phyloP scores from a whole-genome alignment of 1,139 yeast genomes.

The Schwanniomyces etchellsii region DNA sequence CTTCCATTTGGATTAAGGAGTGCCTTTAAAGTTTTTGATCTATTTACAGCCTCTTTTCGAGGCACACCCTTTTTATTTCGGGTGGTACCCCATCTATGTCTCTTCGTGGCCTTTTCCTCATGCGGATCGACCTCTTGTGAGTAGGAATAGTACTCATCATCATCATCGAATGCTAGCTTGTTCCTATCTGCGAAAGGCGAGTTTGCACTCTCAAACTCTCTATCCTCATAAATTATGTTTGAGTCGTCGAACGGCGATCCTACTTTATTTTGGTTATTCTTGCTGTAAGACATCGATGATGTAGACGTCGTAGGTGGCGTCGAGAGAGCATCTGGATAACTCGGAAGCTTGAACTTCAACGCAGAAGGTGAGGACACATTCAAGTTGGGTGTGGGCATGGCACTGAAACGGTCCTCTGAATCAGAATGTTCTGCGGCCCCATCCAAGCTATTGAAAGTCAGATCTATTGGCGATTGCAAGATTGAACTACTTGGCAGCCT shows the following conservation, averaged over 20 bases:
- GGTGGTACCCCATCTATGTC: conserved; percentile 90
- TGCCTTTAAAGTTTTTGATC: conserved; percentile 42
- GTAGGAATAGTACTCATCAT: conserved; percentile 3
- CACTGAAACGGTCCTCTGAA: conserved; percentile 9
- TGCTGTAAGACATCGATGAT: neutral
- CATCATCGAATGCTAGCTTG: conserved; percentile 6
- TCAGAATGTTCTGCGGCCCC: conserved; percentile 7
- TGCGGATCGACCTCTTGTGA: conserved; percentile 5
- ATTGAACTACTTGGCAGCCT: conserved; percentile 8
- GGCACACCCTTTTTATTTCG: conserved; percentile 74
- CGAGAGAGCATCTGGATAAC: conserved; percentile 5
- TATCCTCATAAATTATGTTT: conserved; percentile 17
- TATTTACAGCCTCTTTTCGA: conserved; percentile 32
- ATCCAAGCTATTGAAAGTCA: neutral
- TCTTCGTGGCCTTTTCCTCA: conserved; percentile 43
- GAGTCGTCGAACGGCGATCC: conserved; percentile 20
- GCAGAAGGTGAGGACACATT: conserved; percentile 15
- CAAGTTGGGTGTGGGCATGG: conserved; percentile 25
- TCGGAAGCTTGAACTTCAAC: conserved; percentile 18
- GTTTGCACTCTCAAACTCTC: conserved; percentile 15
- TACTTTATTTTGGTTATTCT: conserved; percentile 3
- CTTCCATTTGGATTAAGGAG: conserved; percentile 15
- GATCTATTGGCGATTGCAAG: conserved; percentile 2
- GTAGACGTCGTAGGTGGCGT: conserved; percentile 7
- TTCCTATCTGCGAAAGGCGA: conserved; percentile 13